phyloP scores from a whole-genome alignment of 2,329 filamentous ascomycete genomes.

The Aspergillus sp. region DNA sequence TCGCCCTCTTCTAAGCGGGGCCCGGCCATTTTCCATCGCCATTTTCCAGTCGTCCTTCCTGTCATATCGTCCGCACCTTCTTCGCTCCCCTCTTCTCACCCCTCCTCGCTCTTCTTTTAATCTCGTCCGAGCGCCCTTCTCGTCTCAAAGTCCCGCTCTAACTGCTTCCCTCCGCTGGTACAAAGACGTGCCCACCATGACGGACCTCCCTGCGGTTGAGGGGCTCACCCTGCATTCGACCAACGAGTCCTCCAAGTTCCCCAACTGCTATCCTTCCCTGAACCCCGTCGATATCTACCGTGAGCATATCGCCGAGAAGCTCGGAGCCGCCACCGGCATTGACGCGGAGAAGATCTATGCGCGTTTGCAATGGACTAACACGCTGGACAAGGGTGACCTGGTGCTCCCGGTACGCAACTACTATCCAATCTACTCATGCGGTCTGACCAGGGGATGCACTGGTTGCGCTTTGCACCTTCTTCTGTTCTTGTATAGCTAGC shows the following conservation, averaged over 20 bases:
- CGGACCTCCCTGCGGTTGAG: conserved; percentile 38
- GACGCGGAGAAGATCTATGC: conserved; percentile 41
- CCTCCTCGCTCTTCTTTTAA: conserved; percentile 4
- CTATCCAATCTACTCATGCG: not conserved
- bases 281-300: conserved; percentile 50
- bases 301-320: conserved; percentile 44
- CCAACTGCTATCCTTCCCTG: conserved; percentile 43
- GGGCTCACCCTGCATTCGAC: conserved; percentile 42
- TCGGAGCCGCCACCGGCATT: conserved; percentile 39
- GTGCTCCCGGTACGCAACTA: conserved; percentile 39
- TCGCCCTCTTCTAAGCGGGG: conserved; percentile 41
- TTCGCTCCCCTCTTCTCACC: conserved; percentile 19
- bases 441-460: not conserved
- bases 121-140: conserved; percentile 6
- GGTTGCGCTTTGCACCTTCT: not conserved
- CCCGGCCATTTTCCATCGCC: conserved; percentile 36
- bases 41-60: conserved; percentile 23
- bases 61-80: conserved; percentile 12
- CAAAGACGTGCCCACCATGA: conserved; percentile 35
- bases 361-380: conserved; percentile 45
- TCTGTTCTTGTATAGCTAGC: conserved; percentile 8
- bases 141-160: conserved; percentile 9
- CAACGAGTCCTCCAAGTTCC: conserved; percentile 38
- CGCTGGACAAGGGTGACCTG: conserved; percentile 49
- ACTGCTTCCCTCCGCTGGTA: conserved; percentile 9